These are phyloP conservation scores for Pyropia haitanensis DNA, from an alignment of 23 red algal genomes.

Conservation along the genomic window DNA sequence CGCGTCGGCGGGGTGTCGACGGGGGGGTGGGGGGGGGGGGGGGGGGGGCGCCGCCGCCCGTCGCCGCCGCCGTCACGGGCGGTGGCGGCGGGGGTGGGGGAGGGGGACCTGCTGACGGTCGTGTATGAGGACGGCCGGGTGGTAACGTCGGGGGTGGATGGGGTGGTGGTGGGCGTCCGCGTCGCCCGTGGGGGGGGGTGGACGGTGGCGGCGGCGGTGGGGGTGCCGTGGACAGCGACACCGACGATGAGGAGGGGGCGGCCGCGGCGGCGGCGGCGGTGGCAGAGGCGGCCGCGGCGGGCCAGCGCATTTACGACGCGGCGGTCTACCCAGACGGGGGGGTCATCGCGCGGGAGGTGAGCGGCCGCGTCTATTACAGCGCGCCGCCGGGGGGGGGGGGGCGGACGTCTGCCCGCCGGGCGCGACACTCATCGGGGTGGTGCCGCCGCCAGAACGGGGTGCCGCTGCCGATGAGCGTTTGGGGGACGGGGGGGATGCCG, in stretches of 20 bases:
- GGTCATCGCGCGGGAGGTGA: conserved; percentile 24
- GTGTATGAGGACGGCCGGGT: conserved; percentile 53
- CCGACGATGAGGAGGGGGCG: no score
- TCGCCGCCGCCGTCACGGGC: conserved; percentile 22
- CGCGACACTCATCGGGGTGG: not conserved
- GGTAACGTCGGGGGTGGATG: not conserved
- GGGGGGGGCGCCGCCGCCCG: no score
- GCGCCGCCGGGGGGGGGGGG: conserved; percentile 9
- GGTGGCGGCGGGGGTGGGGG: conserved; percentile 39
- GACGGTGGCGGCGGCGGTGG: not conserved
- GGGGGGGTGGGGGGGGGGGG: no score
- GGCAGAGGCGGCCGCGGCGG: not conserved
- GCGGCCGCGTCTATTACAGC: conserved; percentile 17
- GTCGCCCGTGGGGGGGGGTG: not conserved
- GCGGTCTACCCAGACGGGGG: conserved; percentile 14
- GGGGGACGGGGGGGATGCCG: no score
- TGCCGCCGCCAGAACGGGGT: conserved; percentile 13
- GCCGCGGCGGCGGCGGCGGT: not conserved
- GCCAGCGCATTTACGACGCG: conserved; percentile 45
- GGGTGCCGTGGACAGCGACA: no score
- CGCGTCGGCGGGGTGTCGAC: no score
- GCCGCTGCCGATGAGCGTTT: not conserved
- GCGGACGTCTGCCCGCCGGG: no score
- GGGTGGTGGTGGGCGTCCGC: conserved; percentile 19
- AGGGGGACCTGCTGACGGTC: conserved; percentile 29